Evolutionary conservation across 2,329 filamentous ascomycete genomes (phyloP).

Genomic region (Davidsoniella virescens): DNA sequence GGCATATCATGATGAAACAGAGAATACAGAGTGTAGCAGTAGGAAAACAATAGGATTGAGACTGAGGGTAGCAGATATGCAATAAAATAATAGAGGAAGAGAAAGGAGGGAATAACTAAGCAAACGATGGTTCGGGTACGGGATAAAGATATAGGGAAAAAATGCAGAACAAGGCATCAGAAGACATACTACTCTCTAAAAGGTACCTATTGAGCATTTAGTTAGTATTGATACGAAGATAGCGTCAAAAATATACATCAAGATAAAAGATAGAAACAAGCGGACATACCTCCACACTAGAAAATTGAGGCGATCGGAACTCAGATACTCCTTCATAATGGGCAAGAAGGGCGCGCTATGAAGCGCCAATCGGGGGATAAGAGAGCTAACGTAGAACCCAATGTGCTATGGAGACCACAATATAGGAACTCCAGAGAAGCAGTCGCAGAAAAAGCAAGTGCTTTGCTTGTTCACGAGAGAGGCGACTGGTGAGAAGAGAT

Average conservation of each 20-base stretch:
- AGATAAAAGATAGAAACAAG: constrained; percentile 11
- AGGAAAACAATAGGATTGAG: not conserved
- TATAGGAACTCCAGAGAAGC: no score
- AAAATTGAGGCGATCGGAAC: constrained; percentile 54
- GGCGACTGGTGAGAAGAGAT: not conserved
- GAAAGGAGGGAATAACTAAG: not conserved
- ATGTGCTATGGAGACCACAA: no score
- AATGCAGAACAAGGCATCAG: not conserved
- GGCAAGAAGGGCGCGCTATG: constrained; percentile 1
- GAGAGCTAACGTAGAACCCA: no score
- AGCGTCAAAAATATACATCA: not conserved
- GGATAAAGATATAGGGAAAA: not conserved
- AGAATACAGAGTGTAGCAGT: no score
- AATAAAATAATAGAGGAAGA: not conserved
- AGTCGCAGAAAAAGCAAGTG: not conserved
- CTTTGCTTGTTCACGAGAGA: not conserved
- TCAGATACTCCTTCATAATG: constrained; percentile 45
- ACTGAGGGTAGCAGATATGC: not conserved
- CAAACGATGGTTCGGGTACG: not conserved
- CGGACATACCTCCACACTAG: constrained; percentile 51
- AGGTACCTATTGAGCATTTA: constrained; percentile 32
- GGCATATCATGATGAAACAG: no score
- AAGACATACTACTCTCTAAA: constrained; percentile 43
- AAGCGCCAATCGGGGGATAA: not conserved
- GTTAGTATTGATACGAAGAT: constrained; percentile 7